A percentile compares a stretch with the other conserved stretches of the same genome.
Evolutionary conservation across 208 protist species (phyloP).

Genomic region (Trichomonas vaginalis): DNA sequence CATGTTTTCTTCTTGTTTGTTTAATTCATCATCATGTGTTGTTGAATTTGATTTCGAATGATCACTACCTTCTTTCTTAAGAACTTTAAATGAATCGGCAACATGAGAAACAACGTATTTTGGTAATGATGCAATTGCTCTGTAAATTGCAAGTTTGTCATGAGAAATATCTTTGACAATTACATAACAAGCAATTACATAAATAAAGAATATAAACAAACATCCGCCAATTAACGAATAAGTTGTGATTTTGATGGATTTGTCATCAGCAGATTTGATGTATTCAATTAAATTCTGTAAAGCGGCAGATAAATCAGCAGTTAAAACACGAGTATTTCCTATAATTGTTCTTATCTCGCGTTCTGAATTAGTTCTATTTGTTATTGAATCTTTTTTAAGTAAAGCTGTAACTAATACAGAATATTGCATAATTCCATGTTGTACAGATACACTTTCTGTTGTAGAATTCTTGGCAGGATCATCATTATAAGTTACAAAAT

Average conservation of each 20-base stretch:
- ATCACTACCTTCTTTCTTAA: background rate
- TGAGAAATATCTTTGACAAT: background rate
- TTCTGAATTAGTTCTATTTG: no score
- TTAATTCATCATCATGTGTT: background rate
- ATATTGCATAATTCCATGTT: background rate
- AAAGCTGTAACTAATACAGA: background rate
- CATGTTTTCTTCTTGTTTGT: background rate
- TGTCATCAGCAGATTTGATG: background rate
- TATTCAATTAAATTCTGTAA: background rate
- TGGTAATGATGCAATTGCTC: background rate
- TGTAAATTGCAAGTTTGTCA: background rate
- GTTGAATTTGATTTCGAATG: background rate
- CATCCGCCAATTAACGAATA: background rate
- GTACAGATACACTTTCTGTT: background rate
- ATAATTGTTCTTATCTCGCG: background rate
- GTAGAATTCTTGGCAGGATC: background rate
- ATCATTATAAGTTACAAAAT: background rate
- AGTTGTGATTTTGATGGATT: background rate
- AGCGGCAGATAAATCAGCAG: background rate
- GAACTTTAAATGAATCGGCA: background rate
- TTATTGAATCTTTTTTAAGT: background rate
- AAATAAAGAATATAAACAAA: background rate
- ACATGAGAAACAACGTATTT: background rate
- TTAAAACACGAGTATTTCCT: background rate
- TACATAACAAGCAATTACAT: background rate